Evolutionary conservation across 164 flowering plant genomes (phyloP).

Genomic region (Vitis cinerea): DNA sequence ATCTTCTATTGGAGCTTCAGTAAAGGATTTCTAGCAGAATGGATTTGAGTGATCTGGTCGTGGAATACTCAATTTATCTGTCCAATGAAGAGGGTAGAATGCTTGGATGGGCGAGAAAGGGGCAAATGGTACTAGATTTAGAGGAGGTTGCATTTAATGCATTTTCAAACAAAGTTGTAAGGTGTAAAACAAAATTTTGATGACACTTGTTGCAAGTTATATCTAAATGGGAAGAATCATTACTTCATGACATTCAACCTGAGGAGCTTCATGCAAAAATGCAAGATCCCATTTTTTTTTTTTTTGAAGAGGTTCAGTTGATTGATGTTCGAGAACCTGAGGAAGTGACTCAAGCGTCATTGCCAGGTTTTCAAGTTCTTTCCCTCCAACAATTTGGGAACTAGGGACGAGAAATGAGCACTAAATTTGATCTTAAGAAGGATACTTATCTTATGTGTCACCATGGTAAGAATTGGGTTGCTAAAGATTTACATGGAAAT

Average conservation of each 20-base stretch:
- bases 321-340: constrained; percentile 96
- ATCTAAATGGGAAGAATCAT: constrained; percentile 79
- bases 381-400: no score
- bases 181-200: constrained; percentile 80
- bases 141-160: constrained; percentile 92
- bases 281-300: constrained; percentile 62
- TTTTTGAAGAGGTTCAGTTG: constrained; percentile 73
- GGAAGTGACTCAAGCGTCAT: constrained; percentile 46
- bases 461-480: no score
- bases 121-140: constrained; percentile 97
- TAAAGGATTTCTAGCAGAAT: constrained; percentile 54
- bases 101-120: constrained; percentile 94
- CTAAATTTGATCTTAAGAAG: no score
- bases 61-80: constrained; percentile 77
- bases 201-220: constrained; percentile 94
- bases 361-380: no score
- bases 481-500: no score
- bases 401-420: no score
- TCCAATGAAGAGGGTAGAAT: constrained; percentile 86
- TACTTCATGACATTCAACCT: constrained; percentile 65
- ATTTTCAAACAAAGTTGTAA: constrained; percentile 64
- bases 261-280: constrained; percentile 71
- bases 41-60: constrained; percentile 88
- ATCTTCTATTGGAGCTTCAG: constrained; percentile 69
- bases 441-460: no score